phyloP scores from a whole-genome alignment of 176 grass and related monocot species.

The Carex littledalei region DNA sequence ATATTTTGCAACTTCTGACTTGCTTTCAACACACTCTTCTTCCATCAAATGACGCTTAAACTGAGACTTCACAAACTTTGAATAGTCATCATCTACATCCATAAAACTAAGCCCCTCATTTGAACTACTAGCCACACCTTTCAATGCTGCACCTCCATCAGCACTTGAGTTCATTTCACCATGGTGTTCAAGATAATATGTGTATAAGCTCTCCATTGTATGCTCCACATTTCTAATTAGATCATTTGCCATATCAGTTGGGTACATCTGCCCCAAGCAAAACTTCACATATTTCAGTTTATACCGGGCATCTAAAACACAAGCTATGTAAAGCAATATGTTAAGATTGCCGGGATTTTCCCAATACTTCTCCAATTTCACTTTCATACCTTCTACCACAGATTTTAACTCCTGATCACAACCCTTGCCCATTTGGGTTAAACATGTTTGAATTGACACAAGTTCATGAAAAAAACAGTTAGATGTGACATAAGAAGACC shows the following conservation, averaged over 20 bases:
- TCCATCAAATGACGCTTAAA: slow-evolving; percentile 12
- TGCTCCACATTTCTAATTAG: not conserved
- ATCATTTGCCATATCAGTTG: not conserved
- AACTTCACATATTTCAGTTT: not conserved
- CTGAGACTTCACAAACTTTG: slow-evolving; percentile 11
- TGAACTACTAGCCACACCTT: not conserved
- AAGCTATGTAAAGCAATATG: not conserved
- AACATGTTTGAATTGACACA: not conserved
- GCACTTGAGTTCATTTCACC: not conserved
- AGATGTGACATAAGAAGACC: not conserved
- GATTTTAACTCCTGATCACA: not conserved
- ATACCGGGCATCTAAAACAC: not conserved
- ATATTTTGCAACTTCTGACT: not conserved
- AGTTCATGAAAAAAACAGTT: slow-evolving; percentile 17
- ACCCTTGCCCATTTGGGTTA: not conserved
- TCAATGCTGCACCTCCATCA: not conserved
- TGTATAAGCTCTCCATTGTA: not conserved
- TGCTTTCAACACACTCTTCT: slow-evolving; percentile 3
- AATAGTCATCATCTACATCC: slow-evolving; percentile 17
- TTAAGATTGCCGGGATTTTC: not conserved
- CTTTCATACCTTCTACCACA: not conserved
- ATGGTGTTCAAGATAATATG: not conserved
- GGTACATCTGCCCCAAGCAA: not conserved
- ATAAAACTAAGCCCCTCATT: not conserved
- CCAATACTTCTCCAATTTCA: slow-evolving; percentile 11